phyloP scores from a whole-genome alignment of 2,329 filamentous ascomycete genomes.

The Daldinia sp. region DNA sequence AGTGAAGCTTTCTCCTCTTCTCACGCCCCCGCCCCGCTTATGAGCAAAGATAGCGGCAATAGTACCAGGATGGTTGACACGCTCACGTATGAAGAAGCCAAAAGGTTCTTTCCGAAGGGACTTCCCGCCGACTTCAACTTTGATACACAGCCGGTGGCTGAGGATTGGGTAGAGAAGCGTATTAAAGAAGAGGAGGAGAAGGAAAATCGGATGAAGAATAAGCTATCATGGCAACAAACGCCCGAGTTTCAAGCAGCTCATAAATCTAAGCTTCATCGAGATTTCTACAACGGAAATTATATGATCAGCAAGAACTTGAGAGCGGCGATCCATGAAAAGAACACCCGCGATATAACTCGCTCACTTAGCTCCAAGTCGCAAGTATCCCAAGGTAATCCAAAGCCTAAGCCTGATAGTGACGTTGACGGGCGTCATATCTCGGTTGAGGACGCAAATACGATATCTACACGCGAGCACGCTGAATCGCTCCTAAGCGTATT shows the following conservation, averaged over 20 bases:
- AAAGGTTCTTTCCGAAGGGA: constrained; percentile 50
- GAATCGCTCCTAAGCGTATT: constrained; percentile 59
- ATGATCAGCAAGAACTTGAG: constrained; percentile 53
- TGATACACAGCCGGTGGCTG: constrained; percentile 26
- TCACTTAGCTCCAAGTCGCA: constrained; percentile 56
- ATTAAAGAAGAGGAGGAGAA: constrained; percentile 18
- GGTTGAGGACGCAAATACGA: constrained; percentile 56
- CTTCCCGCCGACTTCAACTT: constrained; percentile 51
- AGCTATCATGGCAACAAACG: constrained; percentile 36
- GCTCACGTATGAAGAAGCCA: constrained; percentile 46
- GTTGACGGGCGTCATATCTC: constrained; percentile 48
- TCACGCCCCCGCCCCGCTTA: constrained; percentile 8
- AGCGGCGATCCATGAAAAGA: constrained; percentile 50
- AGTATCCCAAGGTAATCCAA: constrained; percentile 47
- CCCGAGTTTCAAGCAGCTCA: constrained; percentile 45
- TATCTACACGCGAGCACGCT: constrained; percentile 56
- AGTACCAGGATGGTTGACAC: constrained; percentile 50
- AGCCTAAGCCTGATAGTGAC: constrained; percentile 33
- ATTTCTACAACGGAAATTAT: constrained; percentile 57
- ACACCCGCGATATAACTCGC: constrained; percentile 47
- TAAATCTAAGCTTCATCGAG: constrained; percentile 49
- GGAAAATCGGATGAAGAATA: constrained; percentile 28
- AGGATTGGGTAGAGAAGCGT: constrained; percentile 44
- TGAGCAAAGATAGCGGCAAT: constrained; percentile 11
- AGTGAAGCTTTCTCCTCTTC: constrained; percentile 30